A percentile compares a stretch with the other conserved stretches of the same genome.
phyloP scores from a whole-genome alignment of 2,329 filamentous ascomycete species.

The Exophiala sideris region DNA sequence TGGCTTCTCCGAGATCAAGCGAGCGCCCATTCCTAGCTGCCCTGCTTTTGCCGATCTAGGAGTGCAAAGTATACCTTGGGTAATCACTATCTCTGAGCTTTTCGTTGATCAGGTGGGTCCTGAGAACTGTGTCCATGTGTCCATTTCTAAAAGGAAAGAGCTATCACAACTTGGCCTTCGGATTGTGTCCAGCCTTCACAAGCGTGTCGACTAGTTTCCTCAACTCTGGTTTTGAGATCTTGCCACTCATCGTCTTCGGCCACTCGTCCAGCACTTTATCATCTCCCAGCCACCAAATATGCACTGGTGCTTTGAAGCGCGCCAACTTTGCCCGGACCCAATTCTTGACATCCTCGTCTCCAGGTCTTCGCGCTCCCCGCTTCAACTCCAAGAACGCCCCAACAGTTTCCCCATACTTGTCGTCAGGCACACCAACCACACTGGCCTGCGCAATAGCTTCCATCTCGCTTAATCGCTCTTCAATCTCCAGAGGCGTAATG shows the following conservation, averaged over 20 bases:
- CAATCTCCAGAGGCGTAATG: conserved; percentile 87
- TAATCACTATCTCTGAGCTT: too few relatives aligned
- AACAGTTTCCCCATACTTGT: conserved; percentile 78
- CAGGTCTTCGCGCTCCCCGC: conserved; percentile 41
- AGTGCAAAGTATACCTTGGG: too few relatives aligned
- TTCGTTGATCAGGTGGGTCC: too few relatives aligned
- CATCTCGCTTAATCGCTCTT: conserved; percentile 76
- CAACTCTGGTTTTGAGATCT: conserved; percentile 91
- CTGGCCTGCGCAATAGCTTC: conserved; percentile 68
- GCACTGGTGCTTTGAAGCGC: conserved; percentile 8
- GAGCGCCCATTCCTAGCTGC: too few relatives aligned
- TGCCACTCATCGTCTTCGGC: conserved; percentile 91
- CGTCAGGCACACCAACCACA: conserved; percentile 78
- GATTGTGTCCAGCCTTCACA: too few relatives aligned
- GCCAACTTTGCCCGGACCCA: conserved; percentile 68
- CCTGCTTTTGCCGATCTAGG: too few relatives aligned
- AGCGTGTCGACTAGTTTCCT: conserved; percentile 24
- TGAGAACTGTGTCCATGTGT: too few relatives aligned
- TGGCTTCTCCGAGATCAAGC: too few relatives aligned
- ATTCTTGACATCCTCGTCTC: conserved; percentile 57
- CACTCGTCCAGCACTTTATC: conserved; percentile 51
- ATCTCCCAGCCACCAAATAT: conserved; percentile 10
- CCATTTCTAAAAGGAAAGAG: too few relatives aligned
- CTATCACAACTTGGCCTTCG: too few relatives aligned
- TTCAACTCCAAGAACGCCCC: conserved; percentile 71